These are phyloP conservation scores for Incumbomyces lentus DNA, from an alignment of 2,329 filamentous ascomycete species.

Conservation along the genomic window DNA sequence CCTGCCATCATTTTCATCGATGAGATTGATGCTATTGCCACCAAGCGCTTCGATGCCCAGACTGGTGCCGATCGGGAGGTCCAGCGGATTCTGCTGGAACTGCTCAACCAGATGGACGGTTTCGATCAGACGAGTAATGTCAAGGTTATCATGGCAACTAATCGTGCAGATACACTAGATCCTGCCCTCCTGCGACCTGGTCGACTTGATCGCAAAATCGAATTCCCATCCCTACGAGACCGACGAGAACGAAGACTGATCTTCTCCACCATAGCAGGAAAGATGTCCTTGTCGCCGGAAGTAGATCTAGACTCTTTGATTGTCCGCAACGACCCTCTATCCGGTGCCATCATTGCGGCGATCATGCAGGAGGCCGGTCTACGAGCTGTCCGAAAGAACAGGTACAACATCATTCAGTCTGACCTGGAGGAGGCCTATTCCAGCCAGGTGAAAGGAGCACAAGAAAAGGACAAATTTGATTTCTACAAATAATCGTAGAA, in stretches of 20 bases:
- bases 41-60: slow-evolving; percentile 97
- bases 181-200: slow-evolving; percentile 89
- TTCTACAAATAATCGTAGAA: slow-evolving; percentile 50
- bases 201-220: slow-evolving; percentile 94
- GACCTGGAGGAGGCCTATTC: slow-evolving; percentile 97
- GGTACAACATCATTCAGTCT: slow-evolving; percentile 97
- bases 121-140: slow-evolving; percentile 99
- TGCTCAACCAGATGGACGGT: slow-evolving; percentile 99
- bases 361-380: slow-evolving; percentile 99
- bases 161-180: slow-evolving; percentile 93
- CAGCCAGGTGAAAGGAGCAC: slow-evolving; percentile 80
- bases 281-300: slow-evolving; percentile 95
- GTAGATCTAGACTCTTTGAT: slow-evolving; percentile 95
- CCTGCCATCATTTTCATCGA: slow-evolving; percentile 99
- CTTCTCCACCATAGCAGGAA: slow-evolving; percentile 90
- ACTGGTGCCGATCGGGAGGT: slow-evolving; percentile 97
- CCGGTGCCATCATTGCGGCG: slow-evolving; percentile 89
- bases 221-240: slow-evolving; percentile 92
- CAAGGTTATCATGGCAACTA: slow-evolving; percentile 99
- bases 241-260: slow-evolving; percentile 91
- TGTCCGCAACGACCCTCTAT: slow-evolving; percentile 89
- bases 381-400: slow-evolving; percentile 88
- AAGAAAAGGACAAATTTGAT: slow-evolving; percentile 64
- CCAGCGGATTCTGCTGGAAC: slow-evolving; percentile 91
- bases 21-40: slow-evolving; percentile 97